A percentile compares a stretch with the other conserved stretches of the same genome.
These are phyloP conservation scores for Lagenidium giganteum DNA, from an alignment of 352 stramenopile genomes.

Conservation along the genomic window DNA sequence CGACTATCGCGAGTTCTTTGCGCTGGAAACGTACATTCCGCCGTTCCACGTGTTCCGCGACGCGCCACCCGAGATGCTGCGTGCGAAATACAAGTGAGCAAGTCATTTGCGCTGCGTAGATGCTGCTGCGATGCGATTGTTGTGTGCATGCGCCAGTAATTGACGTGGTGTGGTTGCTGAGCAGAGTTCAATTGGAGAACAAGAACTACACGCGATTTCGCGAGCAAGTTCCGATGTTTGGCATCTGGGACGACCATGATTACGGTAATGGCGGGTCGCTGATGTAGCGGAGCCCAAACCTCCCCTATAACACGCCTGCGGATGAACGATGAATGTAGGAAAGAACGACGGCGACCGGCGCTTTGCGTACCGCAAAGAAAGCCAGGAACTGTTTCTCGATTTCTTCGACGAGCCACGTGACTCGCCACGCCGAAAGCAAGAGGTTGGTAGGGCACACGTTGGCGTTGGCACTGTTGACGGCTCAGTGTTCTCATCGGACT, in stretches of 20 bases:
- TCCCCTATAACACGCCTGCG: not conserved
- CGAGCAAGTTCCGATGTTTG: constrained; percentile 18
- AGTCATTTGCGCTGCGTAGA: not conserved
- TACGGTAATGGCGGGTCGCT: constrained; percentile 22
- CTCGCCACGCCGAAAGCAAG: constrained; percentile 22
- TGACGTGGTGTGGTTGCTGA: not conserved
- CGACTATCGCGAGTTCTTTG: constrained; percentile 22
- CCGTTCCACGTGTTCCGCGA: constrained; percentile 20
- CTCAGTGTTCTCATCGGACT: not conserved
- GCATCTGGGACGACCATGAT: constrained; percentile 44
- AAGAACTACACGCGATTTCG: constrained; percentile 13
- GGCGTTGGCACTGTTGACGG: not conserved
- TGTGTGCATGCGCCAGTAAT: not conserved
- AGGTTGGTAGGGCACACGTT: constrained; percentile 9
- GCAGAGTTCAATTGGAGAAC: constrained; percentile 17
- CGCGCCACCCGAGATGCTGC: constrained; percentile 21
- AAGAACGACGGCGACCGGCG: constrained; percentile 36
- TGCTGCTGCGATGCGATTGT: not conserved
- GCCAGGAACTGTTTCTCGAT: constrained; percentile 32
- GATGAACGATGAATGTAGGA: constrained; percentile 5
- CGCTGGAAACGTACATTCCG: constrained; percentile 14
- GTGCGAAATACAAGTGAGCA: constrained; percentile 25
- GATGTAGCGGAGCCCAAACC: not conserved
- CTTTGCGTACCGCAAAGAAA: constrained; percentile 26
- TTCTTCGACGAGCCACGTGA: constrained; percentile 29